Conservation (phyloP, 1,139 yeast species). For the Scheffersomyces titani region DNA sequence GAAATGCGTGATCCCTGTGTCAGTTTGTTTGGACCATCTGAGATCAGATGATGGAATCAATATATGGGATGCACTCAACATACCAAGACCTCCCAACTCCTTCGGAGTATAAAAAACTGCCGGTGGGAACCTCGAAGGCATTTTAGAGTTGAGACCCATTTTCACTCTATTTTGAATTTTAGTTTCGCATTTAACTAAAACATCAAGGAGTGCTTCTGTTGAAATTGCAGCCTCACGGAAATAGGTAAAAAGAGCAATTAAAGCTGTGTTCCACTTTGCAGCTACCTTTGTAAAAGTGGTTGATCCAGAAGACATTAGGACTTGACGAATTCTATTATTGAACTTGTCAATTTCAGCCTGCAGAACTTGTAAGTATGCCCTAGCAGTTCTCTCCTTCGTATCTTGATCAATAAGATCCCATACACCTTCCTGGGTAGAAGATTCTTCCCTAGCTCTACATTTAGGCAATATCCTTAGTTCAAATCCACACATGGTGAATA, state of each 20-base stretch:
- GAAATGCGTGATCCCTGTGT: slow-evolving; percentile 92
- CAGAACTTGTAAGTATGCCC: slow-evolving; percentile 83
- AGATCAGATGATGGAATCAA: slow-evolving; percentile 92
- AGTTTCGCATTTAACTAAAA: slow-evolving; percentile 88
- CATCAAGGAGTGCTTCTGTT: slow-evolving; percentile 76
- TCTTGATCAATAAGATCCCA: slow-evolving; percentile 81
- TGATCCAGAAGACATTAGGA: slow-evolving; percentile 93
- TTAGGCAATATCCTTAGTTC: slow-evolving; percentile 89
- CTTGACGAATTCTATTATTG: slow-evolving; percentile 82
- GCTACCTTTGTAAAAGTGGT: slow-evolving; percentile 95
- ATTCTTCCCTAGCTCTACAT: slow-evolving; percentile 50
- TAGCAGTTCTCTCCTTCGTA: slow-evolving; percentile 86
- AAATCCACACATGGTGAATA: slow-evolving; percentile 93
- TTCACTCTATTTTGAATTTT: slow-evolving; percentile 93
- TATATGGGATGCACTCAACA: slow-evolving; percentile 96
- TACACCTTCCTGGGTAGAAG: slow-evolving; percentile 69
- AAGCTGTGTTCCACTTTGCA: slow-evolving; percentile 93
- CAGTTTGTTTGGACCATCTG: slow-evolving; percentile 90
- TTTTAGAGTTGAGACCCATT: slow-evolving; percentile 92
- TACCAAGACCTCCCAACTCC: slow-evolving; percentile 95
- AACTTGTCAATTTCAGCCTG: slow-evolving; percentile 78
- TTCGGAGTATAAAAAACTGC: slow-evolving; percentile 98
- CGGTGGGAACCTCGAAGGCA: slow-evolving; percentile 99
- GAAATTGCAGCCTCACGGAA: slow-evolving; percentile 91
- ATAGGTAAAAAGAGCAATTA: slow-evolving; percentile 83